Evolutionary conservation across 495 filamentous ascomycete species (phyloP).

Genomic region (Lentithecium fluviatile): DNA sequence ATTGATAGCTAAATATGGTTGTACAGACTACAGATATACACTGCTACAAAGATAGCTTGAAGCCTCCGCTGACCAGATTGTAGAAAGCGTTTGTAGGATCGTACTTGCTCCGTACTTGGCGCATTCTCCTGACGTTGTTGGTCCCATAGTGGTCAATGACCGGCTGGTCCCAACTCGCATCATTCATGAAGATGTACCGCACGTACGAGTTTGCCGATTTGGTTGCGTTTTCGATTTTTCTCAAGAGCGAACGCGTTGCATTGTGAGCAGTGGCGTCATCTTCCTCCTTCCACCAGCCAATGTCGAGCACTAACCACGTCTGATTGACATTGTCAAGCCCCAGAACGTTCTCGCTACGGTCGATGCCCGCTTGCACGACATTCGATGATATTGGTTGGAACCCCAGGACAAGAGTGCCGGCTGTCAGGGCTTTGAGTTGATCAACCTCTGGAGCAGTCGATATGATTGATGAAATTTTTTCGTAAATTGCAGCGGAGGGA

Average conservation of each 20-base stretch:
- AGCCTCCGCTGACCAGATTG: not conserved
- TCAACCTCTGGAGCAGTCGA: not conserved
- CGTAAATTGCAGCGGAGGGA: not conserved
- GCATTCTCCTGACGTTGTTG: not conserved
- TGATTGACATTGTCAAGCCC: not conserved
- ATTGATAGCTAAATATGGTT: too few species aligned
- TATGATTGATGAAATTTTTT: not conserved
- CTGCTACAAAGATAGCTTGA: too few species aligned
- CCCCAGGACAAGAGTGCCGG: not conserved
- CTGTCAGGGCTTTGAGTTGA: not conserved
- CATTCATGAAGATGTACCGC: constrained; percentile 9
- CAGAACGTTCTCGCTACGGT: not conserved
- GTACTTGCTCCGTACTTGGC: not conserved
- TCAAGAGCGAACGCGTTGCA: too few species aligned
- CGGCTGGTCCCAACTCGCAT: constrained; percentile 10
- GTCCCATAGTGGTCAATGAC: not conserved
- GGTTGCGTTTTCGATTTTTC: too few species aligned
- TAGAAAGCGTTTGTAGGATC: not conserved
- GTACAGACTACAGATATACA: too few species aligned
- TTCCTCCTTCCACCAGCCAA: not conserved
- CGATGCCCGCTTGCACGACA: not conserved
- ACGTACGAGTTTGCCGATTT: too few species aligned
- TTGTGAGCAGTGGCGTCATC: too few species aligned
- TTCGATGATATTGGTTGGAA: not conserved
- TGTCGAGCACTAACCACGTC: not conserved